Percentiles rank a stretch among this genome's conserved stretches.
Evolutionary conservation across 345 rosid species (phyloP).

Genomic region (Syzygium jambos): DNA sequence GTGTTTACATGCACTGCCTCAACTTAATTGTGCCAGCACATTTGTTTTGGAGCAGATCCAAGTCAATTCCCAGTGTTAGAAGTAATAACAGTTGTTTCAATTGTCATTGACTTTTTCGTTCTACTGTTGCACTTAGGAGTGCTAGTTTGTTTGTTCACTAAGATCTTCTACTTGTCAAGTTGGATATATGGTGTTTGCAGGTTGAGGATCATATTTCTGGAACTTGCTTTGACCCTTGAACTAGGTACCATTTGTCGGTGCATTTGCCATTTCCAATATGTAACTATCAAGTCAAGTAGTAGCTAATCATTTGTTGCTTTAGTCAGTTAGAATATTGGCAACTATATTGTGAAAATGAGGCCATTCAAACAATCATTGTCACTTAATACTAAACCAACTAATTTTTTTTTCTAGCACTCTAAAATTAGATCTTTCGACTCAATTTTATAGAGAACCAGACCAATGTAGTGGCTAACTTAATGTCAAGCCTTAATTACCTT

Average conservation of each 20-base stretch:
- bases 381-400: not conserved
- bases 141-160: not conserved
- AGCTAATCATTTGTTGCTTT: not conserved
- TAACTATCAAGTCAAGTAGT: not conserved
- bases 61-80: not conserved
- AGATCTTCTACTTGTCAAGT: not conserved
- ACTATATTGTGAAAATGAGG: not conserved
- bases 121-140: not conserved
- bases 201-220: not conserved
- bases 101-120: not conserved
- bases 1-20: not conserved
- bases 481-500: constrained; percentile 33
- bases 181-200: not conserved
- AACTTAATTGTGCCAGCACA: not conserved
- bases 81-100: not conserved
- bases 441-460: not conserved
- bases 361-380: not conserved
- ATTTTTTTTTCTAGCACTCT: not conserved
- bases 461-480: not conserved
- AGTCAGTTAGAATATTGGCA: not conserved
- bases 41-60: not conserved
- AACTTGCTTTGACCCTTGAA: not conserved
- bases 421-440: not conserved
- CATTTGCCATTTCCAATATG: not conserved
- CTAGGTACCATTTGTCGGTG: not conserved